Evolutionary conservation across 2,329 filamentous ascomycete species (phyloP), one percentile per base, ranked within the genome.

Genomic region (Onygena corvina): DNA sequence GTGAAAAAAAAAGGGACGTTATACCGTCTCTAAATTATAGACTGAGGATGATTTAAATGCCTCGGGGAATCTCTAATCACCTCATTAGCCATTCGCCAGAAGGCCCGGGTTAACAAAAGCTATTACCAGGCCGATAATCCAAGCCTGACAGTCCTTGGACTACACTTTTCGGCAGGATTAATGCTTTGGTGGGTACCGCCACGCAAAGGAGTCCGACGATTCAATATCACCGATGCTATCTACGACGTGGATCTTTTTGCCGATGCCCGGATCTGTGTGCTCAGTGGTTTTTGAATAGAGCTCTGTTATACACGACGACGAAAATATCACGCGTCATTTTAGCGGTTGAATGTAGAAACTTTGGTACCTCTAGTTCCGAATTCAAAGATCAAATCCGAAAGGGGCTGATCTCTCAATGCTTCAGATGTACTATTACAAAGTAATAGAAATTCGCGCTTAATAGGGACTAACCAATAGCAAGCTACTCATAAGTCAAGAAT

Each of bases 271-370:
- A 3, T 55, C 33, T 27, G 47, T 38, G 5, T 21, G 45, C 51
- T 58, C 56, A 62, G 27, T 62, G 60, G 16, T 58, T 58, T 27
- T 58, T 54, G 29, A 61, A 60, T 14, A 59, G 51, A 0, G 53
- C 55, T 20, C 57, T 57, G 30, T 54, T 55, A 36, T 52, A 60
- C 1, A 60, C 33, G 12, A 58, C 21, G 21, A 60, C 49, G 31
- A 56, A 54, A 20, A 60, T 44, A n/a, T 56, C 53, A 14, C 51
- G 44, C 8, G 27, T 11, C 44, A 46, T 46, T 11, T 30, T 46
- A 16, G 23, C 11, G 12, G 25, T 8, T 12, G n/a, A n/a, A 12
- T 9, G 7, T 8, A 25, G 11, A 25, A 40, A 9, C 4, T 21
- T n/a, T n/a, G n/a, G n/a, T n/a, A n/a, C n/a, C n/a, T n/a, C n/a